Conservation (phyloP, 176 grass and related monocot species). For the Rhynchospora pubera region DNA sequence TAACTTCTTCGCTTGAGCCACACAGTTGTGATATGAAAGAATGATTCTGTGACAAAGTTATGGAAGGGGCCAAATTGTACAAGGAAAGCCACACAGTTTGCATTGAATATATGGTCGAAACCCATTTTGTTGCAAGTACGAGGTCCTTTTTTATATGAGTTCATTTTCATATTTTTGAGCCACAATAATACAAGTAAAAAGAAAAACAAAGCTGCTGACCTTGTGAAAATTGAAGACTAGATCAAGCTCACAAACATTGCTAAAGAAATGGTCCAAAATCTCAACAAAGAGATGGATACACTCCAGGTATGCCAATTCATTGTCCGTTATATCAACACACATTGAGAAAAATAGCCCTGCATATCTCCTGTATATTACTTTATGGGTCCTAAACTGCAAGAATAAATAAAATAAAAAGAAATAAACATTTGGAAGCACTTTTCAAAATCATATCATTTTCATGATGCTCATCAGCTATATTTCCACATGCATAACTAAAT, state of each 20-base stretch:
- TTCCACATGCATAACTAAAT: background rate
- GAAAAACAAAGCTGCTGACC: constrained; percentile 27
- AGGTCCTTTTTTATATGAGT: background rate
- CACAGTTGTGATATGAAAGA: background rate
- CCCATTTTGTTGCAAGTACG: background rate
- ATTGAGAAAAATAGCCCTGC: constrained; percentile 96
- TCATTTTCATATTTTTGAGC: background rate
- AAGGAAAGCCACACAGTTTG: background rate
- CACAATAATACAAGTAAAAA: background rate
- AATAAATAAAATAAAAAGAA: background rate
- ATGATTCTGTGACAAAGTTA: background rate
- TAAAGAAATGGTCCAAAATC: constrained; percentile 99
- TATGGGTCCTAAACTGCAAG: constrained; percentile 74
- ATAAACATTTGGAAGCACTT: background rate
- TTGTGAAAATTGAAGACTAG: constrained; percentile 99
- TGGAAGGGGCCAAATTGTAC: background rate
- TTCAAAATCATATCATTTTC: background rate
- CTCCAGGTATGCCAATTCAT: constrained; percentile 96
- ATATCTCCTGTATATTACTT: constrained; percentile 99
- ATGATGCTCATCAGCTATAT: background rate
- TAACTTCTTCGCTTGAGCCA: background rate
- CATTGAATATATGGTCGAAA: background rate
- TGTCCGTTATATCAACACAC: constrained; percentile 96
- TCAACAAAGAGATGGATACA: constrained; percentile 99
- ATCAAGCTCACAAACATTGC: constrained; percentile 98